These are phyloP conservation scores for Leccinum boreale DNA, from an alignment of 768 basidiomycete genomes.

Conservation along the genomic window DNA sequence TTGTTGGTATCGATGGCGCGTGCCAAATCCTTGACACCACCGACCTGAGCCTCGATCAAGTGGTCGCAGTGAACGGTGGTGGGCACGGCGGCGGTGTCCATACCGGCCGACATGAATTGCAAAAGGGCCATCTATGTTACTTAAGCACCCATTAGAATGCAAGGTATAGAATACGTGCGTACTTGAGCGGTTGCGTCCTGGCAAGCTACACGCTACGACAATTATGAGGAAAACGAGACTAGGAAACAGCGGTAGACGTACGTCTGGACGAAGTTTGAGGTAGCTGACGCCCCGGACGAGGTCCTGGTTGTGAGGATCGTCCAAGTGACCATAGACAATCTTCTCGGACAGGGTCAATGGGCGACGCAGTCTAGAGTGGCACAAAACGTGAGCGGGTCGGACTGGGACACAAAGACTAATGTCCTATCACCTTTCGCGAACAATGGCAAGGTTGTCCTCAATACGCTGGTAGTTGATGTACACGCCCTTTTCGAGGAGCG, in stretches of 20 bases:
- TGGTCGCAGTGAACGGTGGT: conserved; percentile 99
- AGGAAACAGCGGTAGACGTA: conserved; percentile 39
- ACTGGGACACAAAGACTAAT: not conserved
- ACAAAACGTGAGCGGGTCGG: not conserved
- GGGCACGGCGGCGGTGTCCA: conserved; percentile 96
- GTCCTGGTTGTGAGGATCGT: conserved; percentile 88
- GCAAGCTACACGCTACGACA: conserved; percentile 73
- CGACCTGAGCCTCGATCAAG: conserved; percentile 95
- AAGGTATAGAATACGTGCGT: conserved; percentile 19
- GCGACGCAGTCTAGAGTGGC: conserved; percentile 63
- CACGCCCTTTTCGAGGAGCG: conserved; percentile 73
- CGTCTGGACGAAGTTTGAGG: conserved; percentile 96
- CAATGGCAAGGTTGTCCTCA: conserved; percentile 91
- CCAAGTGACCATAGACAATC: conserved; percentile 96
- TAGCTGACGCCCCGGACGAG: conserved; percentile 91
- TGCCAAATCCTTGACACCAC: conserved; percentile 89
- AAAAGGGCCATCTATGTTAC: conserved; percentile 87
- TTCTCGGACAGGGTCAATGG: conserved; percentile 95
- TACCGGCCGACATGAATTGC: conserved; percentile 99
- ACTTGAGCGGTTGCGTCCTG: conserved; percentile 91
- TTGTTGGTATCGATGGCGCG: conserved; percentile 92
- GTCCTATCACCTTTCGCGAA: conserved; percentile 68
- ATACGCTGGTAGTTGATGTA: conserved; percentile 97
- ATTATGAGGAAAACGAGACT: conserved; percentile 1
- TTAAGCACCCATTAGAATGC: not conserved